These are phyloP conservation scores for Talaromyces thailandensis DNA, from an alignment of 495 filamentous ascomycete genomes.

Conservation along the genomic window DNA sequence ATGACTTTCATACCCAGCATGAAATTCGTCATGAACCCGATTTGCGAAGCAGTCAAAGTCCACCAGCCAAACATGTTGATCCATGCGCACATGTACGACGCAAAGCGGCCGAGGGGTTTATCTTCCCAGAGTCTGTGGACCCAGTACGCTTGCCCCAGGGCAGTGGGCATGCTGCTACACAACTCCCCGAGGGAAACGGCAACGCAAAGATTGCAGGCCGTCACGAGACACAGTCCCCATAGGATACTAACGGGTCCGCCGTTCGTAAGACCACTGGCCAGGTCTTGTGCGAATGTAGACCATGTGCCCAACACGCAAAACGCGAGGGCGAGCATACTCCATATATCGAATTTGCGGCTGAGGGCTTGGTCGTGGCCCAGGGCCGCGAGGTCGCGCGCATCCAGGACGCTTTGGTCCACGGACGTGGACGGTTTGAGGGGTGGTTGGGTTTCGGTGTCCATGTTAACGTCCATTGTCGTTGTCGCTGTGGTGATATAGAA, in stretches of 20 bases:
- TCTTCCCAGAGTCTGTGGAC: slow-evolving; percentile 29
- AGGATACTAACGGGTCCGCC: slow-evolving; percentile 36
- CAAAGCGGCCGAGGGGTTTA: slow-evolving; percentile 23
- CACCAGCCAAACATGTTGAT: slow-evolving; percentile 43
- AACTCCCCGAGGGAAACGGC: slow-evolving; percentile 37
- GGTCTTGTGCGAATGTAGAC: slow-evolving; percentile 36
- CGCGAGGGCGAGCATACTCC: slow-evolving; percentile 34
- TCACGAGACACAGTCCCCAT: slow-evolving; percentile 36
- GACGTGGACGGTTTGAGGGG: slow-evolving; percentile 22
- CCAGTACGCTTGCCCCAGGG: slow-evolving; percentile 37
- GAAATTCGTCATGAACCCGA: slow-evolving; percentile 40
- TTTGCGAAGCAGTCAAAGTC: slow-evolving; percentile 35
- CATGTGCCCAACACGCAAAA: slow-evolving; percentile 40
- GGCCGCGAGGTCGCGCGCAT: slow-evolving; percentile 40
- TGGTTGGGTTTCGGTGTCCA: slow-evolving; percentile 25
- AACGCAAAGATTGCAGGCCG: slow-evolving; percentile 35
- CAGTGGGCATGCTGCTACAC: slow-evolving; percentile 37
- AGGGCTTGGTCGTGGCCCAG: slow-evolving; percentile 42
- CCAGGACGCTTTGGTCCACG: slow-evolving; percentile 26
- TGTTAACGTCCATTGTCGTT: slow-evolving; percentile 7
- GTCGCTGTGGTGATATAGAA: not conserved
- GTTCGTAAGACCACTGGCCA: slow-evolving; percentile 32
- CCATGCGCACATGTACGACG: slow-evolving; percentile 39
- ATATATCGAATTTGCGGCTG: slow-evolving; percentile 37
- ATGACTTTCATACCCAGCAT: slow-evolving; percentile 37